phyloP scores from a whole-genome alignment of 1,284 basidiomycete species.

The Porogramme epimiltina region DNA sequence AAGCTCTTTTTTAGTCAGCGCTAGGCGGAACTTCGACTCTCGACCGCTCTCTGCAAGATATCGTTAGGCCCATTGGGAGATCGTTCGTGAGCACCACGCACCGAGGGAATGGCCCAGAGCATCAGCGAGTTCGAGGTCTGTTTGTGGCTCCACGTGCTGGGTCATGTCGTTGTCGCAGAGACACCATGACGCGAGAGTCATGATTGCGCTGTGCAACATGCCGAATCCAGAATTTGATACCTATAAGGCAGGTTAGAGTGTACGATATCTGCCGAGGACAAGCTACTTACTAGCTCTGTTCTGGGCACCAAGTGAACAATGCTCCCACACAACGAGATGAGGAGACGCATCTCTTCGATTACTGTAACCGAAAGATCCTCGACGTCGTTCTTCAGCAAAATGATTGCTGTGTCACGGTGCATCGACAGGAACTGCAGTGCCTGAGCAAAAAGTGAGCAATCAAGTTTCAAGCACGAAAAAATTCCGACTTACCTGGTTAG shows the following conservation, averaged over 20 bases:
- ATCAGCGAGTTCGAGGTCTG: slow-evolving; percentile 68
- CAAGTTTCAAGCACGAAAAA: neutral
- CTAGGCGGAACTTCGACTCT: slow-evolving; percentile 58
- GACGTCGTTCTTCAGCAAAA: slow-evolving; percentile 74
- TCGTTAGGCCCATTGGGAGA: too few relatives aligned
- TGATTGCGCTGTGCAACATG: slow-evolving; percentile 79
- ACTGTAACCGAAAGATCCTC: slow-evolving; percentile 65
- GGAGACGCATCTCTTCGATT: slow-evolving; percentile 76
- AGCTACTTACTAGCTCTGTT: slow-evolving; percentile 68
- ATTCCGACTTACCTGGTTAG: slow-evolving; percentile 57
- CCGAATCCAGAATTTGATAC: slow-evolving; percentile 76
- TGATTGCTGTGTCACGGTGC: slow-evolving; percentile 80
- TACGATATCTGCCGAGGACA: neutral
- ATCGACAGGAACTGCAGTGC: slow-evolving; percentile 75
- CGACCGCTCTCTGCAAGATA: slow-evolving; percentile 57
- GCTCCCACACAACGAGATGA: slow-evolving; percentile 69
- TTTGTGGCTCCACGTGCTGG: slow-evolving; percentile 63
- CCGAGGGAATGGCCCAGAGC: slow-evolving; percentile 56
- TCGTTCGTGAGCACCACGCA: too few relatives aligned
- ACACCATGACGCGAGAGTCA: slow-evolving; percentile 76
- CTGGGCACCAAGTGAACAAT: slow-evolving; percentile 73
- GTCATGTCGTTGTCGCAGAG: slow-evolving; percentile 69
- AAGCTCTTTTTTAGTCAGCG: slow-evolving; percentile 52
- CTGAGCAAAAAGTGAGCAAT: slow-evolving; percentile 36
- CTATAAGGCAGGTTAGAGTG: slow-evolving; percentile 34